A percentile compares a stretch with the other conserved stretches of the same genome.
Conservation (phyloP, 345 rosid species). For the Moricandia arvensis region DNA sequence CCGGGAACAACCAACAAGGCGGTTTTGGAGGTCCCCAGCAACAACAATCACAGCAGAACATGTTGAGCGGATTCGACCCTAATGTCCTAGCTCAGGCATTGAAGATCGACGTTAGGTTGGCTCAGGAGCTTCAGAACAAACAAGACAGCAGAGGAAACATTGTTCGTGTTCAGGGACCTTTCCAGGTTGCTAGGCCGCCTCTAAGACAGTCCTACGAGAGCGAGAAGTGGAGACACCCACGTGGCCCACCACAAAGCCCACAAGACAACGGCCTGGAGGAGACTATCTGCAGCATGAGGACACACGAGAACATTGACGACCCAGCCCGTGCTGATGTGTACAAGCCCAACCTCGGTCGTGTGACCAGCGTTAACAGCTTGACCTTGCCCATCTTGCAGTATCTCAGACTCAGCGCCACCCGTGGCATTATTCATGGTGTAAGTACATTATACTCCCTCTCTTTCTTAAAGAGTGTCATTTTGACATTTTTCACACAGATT, state of each 20-base stretch:
- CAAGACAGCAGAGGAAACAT: constrained; percentile 57
- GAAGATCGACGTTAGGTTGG: constrained; percentile 46
- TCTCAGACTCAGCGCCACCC: constrained; percentile 60
- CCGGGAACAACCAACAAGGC: constrained; percentile 57
- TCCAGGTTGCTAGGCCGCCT: constrained; percentile 52
- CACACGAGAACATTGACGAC: constrained; percentile 58
- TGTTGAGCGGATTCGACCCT: constrained; percentile 51
- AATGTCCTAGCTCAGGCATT: constrained; percentile 54
- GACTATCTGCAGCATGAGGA: constrained; percentile 63
- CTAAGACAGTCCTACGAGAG: constrained; percentile 33
- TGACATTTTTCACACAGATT: too few relatives aligned
- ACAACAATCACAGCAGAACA: constrained; percentile 5
- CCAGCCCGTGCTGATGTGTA: constrained; percentile 58
- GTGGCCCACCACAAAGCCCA: constrained; percentile 25
- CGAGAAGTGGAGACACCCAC: constrained; percentile 30
- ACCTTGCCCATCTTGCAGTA: constrained; percentile 60
- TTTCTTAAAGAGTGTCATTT: too few relatives aligned
- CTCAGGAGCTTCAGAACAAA: constrained; percentile 46
- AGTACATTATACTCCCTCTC: constrained; percentile 12
- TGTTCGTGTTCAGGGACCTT: constrained; percentile 49
- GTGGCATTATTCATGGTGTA: constrained; percentile 37
- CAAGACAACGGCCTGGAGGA: constrained; percentile 66
- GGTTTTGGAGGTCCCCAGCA: constrained; percentile 28
- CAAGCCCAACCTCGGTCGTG: constrained; percentile 54
- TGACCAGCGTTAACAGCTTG: constrained; percentile 51